Percentiles rank a stretch among this genome's conserved stretches.
Conservation (phyloP, 1,284 basidiomycete species). For the Puccinia novopanici region DNA sequence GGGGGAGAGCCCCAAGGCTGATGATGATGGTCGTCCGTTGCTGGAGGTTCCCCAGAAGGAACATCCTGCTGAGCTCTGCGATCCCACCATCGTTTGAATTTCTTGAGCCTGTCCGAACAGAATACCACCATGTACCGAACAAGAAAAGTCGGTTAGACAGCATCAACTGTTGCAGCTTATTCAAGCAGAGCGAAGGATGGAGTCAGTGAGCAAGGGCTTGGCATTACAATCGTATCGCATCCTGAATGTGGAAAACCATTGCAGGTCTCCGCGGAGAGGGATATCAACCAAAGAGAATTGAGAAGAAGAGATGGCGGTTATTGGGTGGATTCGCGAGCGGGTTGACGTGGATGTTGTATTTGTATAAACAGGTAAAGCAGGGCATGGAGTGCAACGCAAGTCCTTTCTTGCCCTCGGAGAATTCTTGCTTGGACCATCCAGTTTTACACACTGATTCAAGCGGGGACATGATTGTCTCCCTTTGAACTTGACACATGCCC, state of each 20-base stretch:
- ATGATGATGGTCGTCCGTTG: neutral
- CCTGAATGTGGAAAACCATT: constrained; percentile 19
- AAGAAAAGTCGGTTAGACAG: neutral
- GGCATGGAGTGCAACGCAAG: too few species aligned
- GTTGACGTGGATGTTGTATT: too few species aligned
- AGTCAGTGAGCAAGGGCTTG: neutral
- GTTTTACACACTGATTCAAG: too few species aligned
- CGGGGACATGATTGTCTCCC: too few species aligned
- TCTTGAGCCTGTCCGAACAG: constrained; percentile 16
- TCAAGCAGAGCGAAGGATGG: neutral
- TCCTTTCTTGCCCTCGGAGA: too few species aligned
- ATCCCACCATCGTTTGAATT: constrained; percentile 32
- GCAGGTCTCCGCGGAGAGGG: too few species aligned
- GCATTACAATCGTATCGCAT: constrained; percentile 31
- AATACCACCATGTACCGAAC: neutral
- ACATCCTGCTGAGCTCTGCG: constrained; percentile 9
- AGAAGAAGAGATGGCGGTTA: too few species aligned
- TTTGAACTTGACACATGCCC: too few species aligned
- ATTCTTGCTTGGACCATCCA: too few species aligned
- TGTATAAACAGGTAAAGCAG: too few species aligned
- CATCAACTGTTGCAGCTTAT: neutral
- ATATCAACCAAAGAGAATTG: too few species aligned
- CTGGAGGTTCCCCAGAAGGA: constrained; percentile 19
- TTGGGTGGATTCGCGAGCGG: too few species aligned
- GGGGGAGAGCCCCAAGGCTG: neutral